These are phyloP conservation scores for Cutaneotrichosporon cavernicola DNA, from an alignment of 1,284 basidiomycete genomes.

Conservation along the genomic window DNA sequence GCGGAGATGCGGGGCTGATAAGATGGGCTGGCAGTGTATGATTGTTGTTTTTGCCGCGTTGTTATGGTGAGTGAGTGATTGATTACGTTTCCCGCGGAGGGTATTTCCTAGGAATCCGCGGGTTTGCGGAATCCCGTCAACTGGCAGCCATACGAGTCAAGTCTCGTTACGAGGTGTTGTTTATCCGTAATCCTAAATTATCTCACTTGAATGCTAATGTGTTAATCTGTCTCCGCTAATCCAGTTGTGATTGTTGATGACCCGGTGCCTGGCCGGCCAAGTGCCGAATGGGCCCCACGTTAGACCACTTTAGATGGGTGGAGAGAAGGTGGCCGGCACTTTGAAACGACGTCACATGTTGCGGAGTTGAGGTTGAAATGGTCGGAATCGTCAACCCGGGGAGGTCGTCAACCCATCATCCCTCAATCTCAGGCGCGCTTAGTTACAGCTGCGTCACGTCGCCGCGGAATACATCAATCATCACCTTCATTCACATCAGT, in stretches of 20 bases:
- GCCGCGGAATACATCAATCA: slow-evolving; percentile 9
- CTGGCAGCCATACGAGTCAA: no score
- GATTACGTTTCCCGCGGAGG: background rate
- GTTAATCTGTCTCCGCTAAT: background rate
- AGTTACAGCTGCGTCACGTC: background rate
- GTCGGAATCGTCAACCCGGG: background rate
- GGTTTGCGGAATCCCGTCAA: background rate
- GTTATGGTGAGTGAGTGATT: background rate
- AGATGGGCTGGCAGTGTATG: background rate
- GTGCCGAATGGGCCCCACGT: slow-evolving; percentile 1
- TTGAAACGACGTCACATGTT: background rate
- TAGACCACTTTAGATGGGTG: background rate
- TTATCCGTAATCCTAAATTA: background rate
- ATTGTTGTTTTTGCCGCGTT: background rate
- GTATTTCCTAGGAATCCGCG: background rate
- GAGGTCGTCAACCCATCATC: background rate
- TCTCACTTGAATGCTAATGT: background rate
- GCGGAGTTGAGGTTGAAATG: background rate
- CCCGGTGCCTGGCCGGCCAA: slow-evolving; percentile 8
- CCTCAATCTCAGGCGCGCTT: background rate
- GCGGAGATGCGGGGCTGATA: background rate
- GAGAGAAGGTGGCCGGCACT: no score
- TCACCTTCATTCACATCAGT: background rate
- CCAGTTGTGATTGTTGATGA: background rate
- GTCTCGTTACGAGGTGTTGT: background rate